A percentile compares a stretch with the other conserved stretches of the same genome.
phyloP scores from a whole-genome alignment of 1,139 yeast species.

The Suhomyces wounanorum region DNA sequence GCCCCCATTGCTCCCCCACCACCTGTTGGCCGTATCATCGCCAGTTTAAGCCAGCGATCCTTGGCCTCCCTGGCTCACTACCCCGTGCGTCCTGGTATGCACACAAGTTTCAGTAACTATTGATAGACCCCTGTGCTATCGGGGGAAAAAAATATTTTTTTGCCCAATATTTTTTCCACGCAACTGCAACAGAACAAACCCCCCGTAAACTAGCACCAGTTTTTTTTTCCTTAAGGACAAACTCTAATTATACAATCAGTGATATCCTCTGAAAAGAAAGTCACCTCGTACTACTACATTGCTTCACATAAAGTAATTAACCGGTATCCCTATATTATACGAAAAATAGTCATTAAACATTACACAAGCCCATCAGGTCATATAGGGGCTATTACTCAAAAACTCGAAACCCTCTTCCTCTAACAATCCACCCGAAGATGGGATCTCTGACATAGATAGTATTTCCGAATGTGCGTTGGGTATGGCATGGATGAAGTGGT shows the following conservation, averaged over 20 bases:
- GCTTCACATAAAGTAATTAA: background rate
- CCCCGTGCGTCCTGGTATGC: background rate
- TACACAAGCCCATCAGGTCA: conserved; percentile 1
- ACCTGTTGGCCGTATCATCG: background rate
- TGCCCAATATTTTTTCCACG: background rate
- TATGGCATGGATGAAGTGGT: background rate
- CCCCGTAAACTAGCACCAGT: background rate
- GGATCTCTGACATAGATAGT: background rate
- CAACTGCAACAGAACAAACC: background rate
- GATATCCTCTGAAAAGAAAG: background rate
- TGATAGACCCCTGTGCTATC: background rate
- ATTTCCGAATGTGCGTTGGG: conserved; percentile 1
- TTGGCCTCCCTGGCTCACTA: background rate
- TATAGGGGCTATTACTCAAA: conserved; percentile 10
- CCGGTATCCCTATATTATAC: conserved; percentile 1
- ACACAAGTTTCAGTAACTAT: background rate
- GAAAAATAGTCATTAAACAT: conserved; percentile 4
- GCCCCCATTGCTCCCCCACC: background rate
- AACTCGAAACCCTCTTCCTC: conserved; percentile 11
- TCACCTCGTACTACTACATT: background rate
- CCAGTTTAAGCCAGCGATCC: background rate
- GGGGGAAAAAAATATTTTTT: too few relatives aligned
- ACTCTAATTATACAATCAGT: background rate
- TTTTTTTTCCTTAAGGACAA: background rate
- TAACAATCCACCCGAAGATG: conserved; percentile 3